Percentiles rank a stretch among this genome's conserved stretches.
Conservation (phyloP, 2,329 filamentous ascomycete genomes). For the Madurella fahalii region DNA sequence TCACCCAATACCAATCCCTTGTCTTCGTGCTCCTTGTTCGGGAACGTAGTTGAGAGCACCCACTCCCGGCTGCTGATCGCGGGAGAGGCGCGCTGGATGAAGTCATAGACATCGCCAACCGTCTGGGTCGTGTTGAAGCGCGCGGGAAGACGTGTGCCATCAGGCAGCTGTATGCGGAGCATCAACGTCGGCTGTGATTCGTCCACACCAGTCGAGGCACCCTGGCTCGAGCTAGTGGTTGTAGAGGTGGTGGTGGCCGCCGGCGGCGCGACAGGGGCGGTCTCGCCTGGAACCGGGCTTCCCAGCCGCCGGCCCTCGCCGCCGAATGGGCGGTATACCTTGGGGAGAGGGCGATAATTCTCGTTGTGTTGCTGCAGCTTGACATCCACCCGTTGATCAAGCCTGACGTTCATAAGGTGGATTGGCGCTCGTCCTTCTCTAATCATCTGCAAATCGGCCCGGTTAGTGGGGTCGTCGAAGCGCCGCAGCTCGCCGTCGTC, state of each 20-base stretch:
- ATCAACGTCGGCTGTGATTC: slow-evolving; percentile 62
- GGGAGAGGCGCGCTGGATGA: slow-evolving; percentile 62
- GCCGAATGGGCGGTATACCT: slow-evolving; percentile 70
- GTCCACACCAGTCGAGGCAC: slow-evolving; percentile 49
- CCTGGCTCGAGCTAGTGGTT: slow-evolving; percentile 31
- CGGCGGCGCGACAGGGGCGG: slow-evolving; percentile 34
- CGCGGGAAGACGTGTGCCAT: slow-evolving; percentile 72
- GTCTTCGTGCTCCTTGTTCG: slow-evolving; percentile 74
- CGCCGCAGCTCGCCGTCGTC: slow-evolving; percentile 74
- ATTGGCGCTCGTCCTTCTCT: slow-evolving; percentile 71
- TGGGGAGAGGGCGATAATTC: slow-evolving; percentile 68
- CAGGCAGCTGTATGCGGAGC: slow-evolving; percentile 72
- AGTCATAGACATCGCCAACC: slow-evolving; percentile 71
- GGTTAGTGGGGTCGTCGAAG: slow-evolving; percentile 75
- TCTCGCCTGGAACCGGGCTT: slow-evolving; percentile 66
- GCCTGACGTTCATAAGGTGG: slow-evolving; percentile 71
- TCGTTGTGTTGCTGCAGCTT: slow-evolving; percentile 73
- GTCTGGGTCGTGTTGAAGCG: slow-evolving; percentile 80
- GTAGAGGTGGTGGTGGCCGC: slow-evolving; percentile 23
- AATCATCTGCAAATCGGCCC: slow-evolving; percentile 69
- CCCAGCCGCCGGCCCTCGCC: slow-evolving; percentile 71
- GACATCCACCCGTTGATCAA: slow-evolving; percentile 73
- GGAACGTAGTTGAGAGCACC: slow-evolving; percentile 78
- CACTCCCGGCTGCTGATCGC: slow-evolving; percentile 57
- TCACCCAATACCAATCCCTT: slow-evolving; percentile 56